Base-by-base conservation (phyloP, 139 green algal species). In the Tetraselmis chui region DNA sequence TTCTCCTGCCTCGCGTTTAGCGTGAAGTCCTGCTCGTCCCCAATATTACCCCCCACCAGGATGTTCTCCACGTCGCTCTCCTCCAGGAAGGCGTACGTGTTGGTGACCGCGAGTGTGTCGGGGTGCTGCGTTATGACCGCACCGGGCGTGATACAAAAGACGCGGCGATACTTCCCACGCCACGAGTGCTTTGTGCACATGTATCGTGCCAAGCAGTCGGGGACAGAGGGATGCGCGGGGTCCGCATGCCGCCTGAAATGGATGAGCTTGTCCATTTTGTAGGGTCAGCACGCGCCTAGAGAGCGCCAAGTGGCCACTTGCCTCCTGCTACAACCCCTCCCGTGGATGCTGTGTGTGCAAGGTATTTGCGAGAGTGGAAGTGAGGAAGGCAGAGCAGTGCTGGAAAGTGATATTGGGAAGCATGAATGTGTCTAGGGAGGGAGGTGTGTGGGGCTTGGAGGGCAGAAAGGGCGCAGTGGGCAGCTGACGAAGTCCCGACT, bases 51-150 rank as follows among this genome's bases (percentile, higher is more conserved):
- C 23, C 84, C 84, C 75, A 84, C 80, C 0, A 80, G 74, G 0
- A 91, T 31, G 5, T 76, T 80, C 31, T 84, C 84, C 26, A 92
- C 76, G 76, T 95, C 91, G 27, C 85, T 58, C 59, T 94, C 92
- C 0, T 76, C 86, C 0, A 80, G 59, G 31, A 97, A 94, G 0
- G 78, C 79, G 85, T 92, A 97, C 1, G 80, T 86, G 86, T 98
- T 98, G 28, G 94, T 97, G 32, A 95, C 83, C 0, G 89, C 85
- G 67, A 97, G 87, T 22, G 81, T 90, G 59, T 93, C 90, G 0
- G 95, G 94, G 75, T 97, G 91, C 29, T 95, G 89, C 0, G 95
- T 98, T 31, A 93, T 80, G 1, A 98, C 59, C 11, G 83, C 86
- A 0, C 82, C 86, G 1, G 90, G 85, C 31, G 91, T 94, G 58